These are phyloP conservation scores for Zychaea mexicana DNA, from an alignment of 371 early-diverging fungal species.

Conservation along the genomic window DNA sequence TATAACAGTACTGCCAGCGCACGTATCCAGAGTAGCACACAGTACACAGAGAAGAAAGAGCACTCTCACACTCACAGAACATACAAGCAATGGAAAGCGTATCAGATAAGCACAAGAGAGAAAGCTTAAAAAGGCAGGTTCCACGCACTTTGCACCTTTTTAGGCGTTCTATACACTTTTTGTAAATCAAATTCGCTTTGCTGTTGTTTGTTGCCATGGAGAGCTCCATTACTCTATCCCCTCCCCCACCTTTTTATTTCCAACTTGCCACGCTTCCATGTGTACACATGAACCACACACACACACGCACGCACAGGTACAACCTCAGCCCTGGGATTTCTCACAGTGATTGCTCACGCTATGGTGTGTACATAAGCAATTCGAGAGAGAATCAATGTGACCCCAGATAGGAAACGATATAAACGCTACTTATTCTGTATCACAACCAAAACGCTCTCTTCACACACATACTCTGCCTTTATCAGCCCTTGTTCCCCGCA, in stretches of 20 bases:
- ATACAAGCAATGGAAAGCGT: background rate
- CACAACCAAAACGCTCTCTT: background rate
- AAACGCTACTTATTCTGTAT: background rate
- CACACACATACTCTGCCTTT: background rate
- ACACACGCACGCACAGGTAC: background rate
- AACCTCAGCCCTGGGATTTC: no score
- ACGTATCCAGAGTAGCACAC: no score
- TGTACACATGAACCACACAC: background rate
- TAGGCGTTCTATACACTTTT: no score
- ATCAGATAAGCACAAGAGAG: conserved; percentile 3
- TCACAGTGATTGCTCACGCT: no score
- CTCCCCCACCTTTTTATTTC: background rate
- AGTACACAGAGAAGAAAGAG: no score
- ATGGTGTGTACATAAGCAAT: background rate
- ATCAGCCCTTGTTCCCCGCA: no score
- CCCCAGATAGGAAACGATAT: conserved; percentile 1
- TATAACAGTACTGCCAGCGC: no score
- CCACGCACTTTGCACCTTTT: no score
- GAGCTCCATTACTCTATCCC: no score
- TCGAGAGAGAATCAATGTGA: background rate
- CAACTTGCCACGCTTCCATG: background rate
- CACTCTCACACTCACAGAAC: background rate
- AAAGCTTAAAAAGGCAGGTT: background rate
- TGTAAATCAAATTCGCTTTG: no score
- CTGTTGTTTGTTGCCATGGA: background rate